Evolutionary conservation across 257 asterid species (phyloP).

Genomic region (Verbena officinalis): DNA sequence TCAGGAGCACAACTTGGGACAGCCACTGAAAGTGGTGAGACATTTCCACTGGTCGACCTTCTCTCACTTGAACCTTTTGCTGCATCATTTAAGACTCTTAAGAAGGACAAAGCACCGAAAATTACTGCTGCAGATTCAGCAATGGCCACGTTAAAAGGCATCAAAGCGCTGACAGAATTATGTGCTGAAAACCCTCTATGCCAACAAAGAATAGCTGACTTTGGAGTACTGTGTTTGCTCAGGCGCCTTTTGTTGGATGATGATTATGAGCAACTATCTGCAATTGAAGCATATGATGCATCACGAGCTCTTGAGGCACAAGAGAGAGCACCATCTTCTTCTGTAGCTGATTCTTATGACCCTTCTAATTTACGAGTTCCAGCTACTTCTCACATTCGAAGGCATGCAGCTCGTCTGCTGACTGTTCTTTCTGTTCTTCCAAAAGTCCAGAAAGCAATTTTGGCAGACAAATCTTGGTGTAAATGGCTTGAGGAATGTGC

Average conservation of each 20-base stretch:
- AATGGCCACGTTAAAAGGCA: conserved; percentile 86
- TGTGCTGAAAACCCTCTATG: conserved; percentile 80
- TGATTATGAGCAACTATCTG: conserved; percentile 97
- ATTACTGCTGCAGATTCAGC: conserved; percentile 93
- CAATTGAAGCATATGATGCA: conserved; percentile 97
- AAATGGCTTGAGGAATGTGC: conserved; percentile 98
- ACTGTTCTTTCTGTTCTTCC: conserved; percentile 84
- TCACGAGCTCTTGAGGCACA: conserved; percentile 76
- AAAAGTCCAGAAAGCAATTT: conserved; percentile 71
- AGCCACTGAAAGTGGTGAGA: conserved; percentile 63
- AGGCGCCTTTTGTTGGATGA: conserved; percentile 88
- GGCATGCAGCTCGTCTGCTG: conserved; percentile 93
- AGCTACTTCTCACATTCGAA: conserved; percentile 92
- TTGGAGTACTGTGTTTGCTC: conserved; percentile 75
- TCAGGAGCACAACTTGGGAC: conserved; percentile 82
- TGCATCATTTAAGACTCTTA: conserved; percentile 67
- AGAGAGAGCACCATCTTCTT: conserved; percentile 52
- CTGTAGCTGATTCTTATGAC: conserved; percentile 42
- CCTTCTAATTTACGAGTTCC: conserved; percentile 86
- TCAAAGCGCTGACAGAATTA: conserved; percentile 87
- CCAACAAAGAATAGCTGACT: conserved; percentile 66
- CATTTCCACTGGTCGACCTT: conserved; percentile 79
- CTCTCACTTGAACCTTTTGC: conserved; percentile 86
- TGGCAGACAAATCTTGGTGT: conserved; percentile 64
- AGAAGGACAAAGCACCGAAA: conserved; percentile 75